These are phyloP conservation scores for Chromosphaera perkinsii DNA, from an alignment of 208 protist genomes.

Conservation along the genomic window DNA sequence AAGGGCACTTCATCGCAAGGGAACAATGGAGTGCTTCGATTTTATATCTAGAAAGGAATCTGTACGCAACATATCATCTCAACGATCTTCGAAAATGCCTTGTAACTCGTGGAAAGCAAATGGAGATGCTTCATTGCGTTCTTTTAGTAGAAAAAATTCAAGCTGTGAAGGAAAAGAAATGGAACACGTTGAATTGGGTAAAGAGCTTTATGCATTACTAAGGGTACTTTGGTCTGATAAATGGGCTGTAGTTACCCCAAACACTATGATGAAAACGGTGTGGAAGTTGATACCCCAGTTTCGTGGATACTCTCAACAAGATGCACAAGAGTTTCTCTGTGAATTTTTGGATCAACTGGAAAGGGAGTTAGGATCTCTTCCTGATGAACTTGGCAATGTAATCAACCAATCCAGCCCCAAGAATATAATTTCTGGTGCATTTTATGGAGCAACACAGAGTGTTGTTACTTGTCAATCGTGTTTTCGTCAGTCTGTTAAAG, in stretches of 20 bases:
- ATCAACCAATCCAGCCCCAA: no score
- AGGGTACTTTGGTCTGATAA: slow-evolving; percentile 7
- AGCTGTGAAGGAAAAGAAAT: not conserved
- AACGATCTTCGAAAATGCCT: not conserved
- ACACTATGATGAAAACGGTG: slow-evolving; percentile 4
- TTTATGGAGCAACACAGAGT: no score
- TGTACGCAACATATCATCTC: not conserved
- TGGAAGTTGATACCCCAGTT: slow-evolving; percentile 10
- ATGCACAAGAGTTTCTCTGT: slow-evolving; percentile 14
- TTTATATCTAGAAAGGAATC: not conserved
- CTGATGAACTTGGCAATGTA: no score
- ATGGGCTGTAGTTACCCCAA: slow-evolving; percentile 9
- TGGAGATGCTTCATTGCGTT: slow-evolving; percentile 3
- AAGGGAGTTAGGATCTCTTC: no score
- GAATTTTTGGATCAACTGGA: not conserved
- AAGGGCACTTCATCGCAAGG: not conserved
- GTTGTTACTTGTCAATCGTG: no score
- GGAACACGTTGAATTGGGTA: not conserved
- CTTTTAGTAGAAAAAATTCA: not conserved
- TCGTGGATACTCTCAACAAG: slow-evolving; percentile 9
- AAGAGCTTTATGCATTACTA: slow-evolving; percentile 5
- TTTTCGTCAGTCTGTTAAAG: no score
- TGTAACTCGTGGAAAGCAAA: not conserved
- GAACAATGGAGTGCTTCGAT: not conserved
- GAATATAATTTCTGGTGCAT: no score